These are phyloP conservation scores for Ophiosphaerella herpotricha DNA, from an alignment of 2,329 filamentous ascomycete genomes.

Conservation along the genomic window DNA sequence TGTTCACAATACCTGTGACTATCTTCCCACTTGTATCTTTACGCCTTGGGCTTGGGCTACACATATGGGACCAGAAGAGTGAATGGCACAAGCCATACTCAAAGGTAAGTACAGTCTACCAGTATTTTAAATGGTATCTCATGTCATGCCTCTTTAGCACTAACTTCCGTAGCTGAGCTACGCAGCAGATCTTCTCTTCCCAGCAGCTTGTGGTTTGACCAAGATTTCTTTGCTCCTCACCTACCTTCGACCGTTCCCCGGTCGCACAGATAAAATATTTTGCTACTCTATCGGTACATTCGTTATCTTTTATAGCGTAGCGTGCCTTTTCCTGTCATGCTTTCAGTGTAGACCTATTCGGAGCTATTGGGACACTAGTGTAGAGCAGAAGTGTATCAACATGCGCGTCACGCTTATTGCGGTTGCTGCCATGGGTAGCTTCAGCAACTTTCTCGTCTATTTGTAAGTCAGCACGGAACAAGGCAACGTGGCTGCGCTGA, in stretches of 20 bases:
- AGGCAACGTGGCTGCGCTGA: neutral
- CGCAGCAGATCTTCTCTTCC: conserved; percentile 28
- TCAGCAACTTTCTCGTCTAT: conserved; percentile 37
- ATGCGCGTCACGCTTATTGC: conserved; percentile 24
- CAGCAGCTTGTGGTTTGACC: conserved; percentile 26
- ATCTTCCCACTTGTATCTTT: conserved; percentile 24
- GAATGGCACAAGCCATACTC: conserved; percentile 26
- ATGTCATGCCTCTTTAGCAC: neutral
- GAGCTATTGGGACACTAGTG: conserved; percentile 24
- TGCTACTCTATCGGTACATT: conserved; percentile 23
- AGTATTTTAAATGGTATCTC: neutral
- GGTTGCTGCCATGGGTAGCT: conserved; percentile 37
- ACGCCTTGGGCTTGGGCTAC: conserved; percentile 26
- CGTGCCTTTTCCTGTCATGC: conserved; percentile 26
- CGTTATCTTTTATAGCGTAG: conserved; percentile 23
- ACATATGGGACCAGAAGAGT: conserved; percentile 34
- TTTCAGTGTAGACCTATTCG: conserved; percentile 31
- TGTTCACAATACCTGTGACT: conserved; percentile 21
- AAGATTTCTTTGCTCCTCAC: conserved; percentile 37
- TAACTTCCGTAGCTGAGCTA: conserved; percentile 21
- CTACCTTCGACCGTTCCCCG: conserved; percentile 35
- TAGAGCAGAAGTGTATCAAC: conserved; percentile 31
- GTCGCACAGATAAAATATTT: conserved; percentile 25
- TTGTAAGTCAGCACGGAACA: conserved; percentile 15
- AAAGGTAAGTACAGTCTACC: conserved; percentile 18